Base-by-base conservation (phyloP, 192 early-diverging fungal genomes). In the Chytriomyces confervae region DNA sequence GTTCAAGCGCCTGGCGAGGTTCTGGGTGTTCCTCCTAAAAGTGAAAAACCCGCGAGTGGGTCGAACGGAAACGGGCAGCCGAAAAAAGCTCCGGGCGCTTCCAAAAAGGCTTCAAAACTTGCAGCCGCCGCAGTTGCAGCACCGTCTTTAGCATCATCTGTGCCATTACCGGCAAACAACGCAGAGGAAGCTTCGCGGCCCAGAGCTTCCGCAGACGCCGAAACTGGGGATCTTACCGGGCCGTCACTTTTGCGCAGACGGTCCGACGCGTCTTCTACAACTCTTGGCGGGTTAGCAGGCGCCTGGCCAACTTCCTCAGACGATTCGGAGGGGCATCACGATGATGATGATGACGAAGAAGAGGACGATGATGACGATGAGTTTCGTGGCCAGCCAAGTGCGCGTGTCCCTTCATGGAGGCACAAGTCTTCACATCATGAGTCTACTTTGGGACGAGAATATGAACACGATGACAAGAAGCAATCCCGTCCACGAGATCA, bases 311-410 rank as follows among this genome's bases (percentile, higher is more conserved):
- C 53, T 20, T n/a, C 53, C 16, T 57, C 53, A 20, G 53, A 65
- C 16, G 63, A 29, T 27, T 16, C 18, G n/a, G 27, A 13, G 20
- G 63, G 27, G 27, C 20, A n/a, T 65, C n/a, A 65, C 3, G n/a
- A 65, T 65, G 63, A 29, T 5, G n/a, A 65, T 29, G 63, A 65
- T 29, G 63, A 64, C 27, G 13, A 65, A 23, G 63, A 65, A 23
- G 20, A 23, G 0, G 63, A 65, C n/a, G 63, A 65, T 18, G 63
- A 65, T 27, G 29, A 18, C 6, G 20, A 65, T 6, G 63, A 60
- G 20, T 60, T 60, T 60, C 20, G 20, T 60, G 57, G 57, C 20
- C 5, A n/a, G 57, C 57, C 20, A 16, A 20, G 57, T 7, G 57
- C 18, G 5, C 18, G 57, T 60, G 20, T 60, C 20, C 64, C 36